Evolutionary conservation across 306 rosid genomes (phyloP), one percentile per base, ranked within the genome.

Genomic region (Albizia julibrissin): DNA sequence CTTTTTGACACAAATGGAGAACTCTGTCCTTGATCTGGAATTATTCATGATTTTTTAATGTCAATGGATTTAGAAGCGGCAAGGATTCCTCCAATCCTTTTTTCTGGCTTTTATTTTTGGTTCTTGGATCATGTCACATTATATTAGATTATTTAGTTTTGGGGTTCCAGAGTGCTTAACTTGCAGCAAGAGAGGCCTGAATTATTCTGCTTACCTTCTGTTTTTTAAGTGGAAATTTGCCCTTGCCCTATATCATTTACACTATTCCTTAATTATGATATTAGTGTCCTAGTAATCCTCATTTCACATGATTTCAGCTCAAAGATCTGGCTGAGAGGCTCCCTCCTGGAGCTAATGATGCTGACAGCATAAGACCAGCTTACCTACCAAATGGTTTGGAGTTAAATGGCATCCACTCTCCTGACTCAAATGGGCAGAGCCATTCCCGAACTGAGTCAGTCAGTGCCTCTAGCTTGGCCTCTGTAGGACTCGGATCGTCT

Each of bases 281-380:
- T 81, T 69, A 33, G 58, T 52, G 27, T 85, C 64, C 66, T 33
- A 59, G 76, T 84, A 40, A 87, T 80, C 54, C n/a, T 31, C 58
- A 52, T 44, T 70, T 62, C 49, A 15, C 85, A 65, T 79, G 59
- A 66, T 88, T 88, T 74, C 94, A 95, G 98, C 92, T 95, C 75
- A 95, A 93, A 89, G 97, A 92, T 88, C 83, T 95, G 84, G 98
- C 98, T 8, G 97, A 93, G 93, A 92, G 94, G 88, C 85, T 95
- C 72, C 98, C 99, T 65, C 96, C 98, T 40, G 96, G 96, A 34
- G 89, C 80, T 56, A 89, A 92, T 76, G 96, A 91, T 79, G 75
- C 91, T 0, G 94, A 92, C 88, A 90, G 85, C 84, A 86, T 89
- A 83, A 93, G 88, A 87, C 81, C 89, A 42, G 89, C 88, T 43